These are phyloP conservation scores for Exophiala bonariae DNA, from an alignment of 2,329 filamentous ascomycete species.

Conservation along the genomic window DNA sequence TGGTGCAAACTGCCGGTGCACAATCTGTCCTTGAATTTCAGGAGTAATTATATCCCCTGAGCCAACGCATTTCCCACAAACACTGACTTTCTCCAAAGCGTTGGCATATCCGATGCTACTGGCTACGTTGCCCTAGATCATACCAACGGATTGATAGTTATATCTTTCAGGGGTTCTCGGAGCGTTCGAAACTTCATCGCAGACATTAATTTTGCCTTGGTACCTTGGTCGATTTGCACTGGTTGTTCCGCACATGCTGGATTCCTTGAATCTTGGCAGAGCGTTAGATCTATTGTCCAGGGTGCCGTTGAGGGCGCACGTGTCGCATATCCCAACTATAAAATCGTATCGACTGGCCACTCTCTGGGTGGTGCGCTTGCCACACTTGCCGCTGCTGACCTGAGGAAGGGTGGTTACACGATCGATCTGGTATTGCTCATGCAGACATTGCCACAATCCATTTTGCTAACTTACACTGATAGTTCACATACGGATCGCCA, in stretches of 20 bases:
- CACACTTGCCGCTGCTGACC: conserved; percentile 45
- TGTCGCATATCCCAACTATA: conserved; percentile 40
- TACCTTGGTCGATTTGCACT: conserved; percentile 41
- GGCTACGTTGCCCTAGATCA: conserved; percentile 50
- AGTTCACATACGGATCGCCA: conserved; percentile 46
- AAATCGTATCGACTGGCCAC: conserved; percentile 50
- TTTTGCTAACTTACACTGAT: conserved; percentile 15
- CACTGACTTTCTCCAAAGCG: conserved; percentile 22
- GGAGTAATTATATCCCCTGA: conserved; percentile 37
- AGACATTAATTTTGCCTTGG: conserved; percentile 30
- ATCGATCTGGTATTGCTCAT: conserved; percentile 44
- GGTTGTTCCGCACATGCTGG: conserved; percentile 46
- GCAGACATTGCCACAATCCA: no score
- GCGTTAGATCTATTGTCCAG: conserved; percentile 38
- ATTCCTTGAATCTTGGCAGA: conserved; percentile 50
- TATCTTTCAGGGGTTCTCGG: conserved; percentile 37
- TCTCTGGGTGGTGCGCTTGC: conserved; percentile 55
- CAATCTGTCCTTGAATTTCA: conserved; percentile 50
- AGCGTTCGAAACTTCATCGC: conserved; percentile 33
- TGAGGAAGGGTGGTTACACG: conserved; percentile 42
- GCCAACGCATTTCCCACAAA: background rate
- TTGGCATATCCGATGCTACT: conserved; percentile 39
- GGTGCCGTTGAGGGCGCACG: conserved; percentile 37
- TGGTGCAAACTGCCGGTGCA: conserved; percentile 48
- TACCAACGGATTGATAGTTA: conserved; percentile 38